phyloP scores from a whole-genome alignment of 345 rosid genomes.

The Cardamine occulta region DNA sequence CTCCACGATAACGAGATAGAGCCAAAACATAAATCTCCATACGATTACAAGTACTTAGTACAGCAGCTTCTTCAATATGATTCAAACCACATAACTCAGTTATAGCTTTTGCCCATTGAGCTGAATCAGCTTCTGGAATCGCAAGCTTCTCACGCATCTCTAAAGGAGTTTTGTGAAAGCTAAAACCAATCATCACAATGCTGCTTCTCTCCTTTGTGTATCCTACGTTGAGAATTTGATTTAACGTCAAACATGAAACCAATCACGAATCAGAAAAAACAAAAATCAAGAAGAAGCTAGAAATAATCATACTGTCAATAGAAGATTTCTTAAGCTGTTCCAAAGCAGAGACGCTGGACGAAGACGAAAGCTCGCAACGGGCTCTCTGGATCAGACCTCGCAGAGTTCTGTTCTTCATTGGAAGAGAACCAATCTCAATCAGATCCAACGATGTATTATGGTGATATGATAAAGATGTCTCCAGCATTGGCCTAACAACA shows the following conservation, averaged over 20 bases:
- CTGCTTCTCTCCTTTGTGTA: constrained; percentile 68
- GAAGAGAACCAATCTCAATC: constrained; percentile 28
- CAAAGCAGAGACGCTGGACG: constrained; percentile 53
- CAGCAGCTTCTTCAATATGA: constrained; percentile 83
- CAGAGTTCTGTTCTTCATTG: constrained; percentile 38
- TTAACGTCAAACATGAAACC: not conserved
- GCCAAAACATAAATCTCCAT: constrained; percentile 74
- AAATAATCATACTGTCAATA: constrained; percentile 50
- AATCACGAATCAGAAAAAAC: not conserved
- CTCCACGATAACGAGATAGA: constrained; percentile 69
- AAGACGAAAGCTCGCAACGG: constrained; percentile 50
- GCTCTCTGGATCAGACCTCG: constrained; percentile 41
- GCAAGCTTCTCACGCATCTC: constrained; percentile 57
- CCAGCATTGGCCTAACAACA: constrained; percentile 40
- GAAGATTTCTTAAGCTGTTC: constrained; percentile 66
- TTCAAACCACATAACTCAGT: constrained; percentile 74
- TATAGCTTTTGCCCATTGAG: constrained; percentile 24
- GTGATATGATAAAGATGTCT: constrained; percentile 38
- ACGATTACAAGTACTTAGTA: constrained; percentile 77
- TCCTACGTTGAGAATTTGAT: constrained; percentile 28
- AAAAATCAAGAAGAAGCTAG: not conserved
- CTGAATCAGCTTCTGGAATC: constrained; percentile 65
- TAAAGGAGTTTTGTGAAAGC: constrained; percentile 62
- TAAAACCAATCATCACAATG: constrained; percentile 38
- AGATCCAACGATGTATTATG: constrained; percentile 1